These are phyloP conservation scores for Cladorrhinum sp. DNA, from an alignment of 2,329 filamentous ascomycete species.

Conservation along the genomic window DNA sequence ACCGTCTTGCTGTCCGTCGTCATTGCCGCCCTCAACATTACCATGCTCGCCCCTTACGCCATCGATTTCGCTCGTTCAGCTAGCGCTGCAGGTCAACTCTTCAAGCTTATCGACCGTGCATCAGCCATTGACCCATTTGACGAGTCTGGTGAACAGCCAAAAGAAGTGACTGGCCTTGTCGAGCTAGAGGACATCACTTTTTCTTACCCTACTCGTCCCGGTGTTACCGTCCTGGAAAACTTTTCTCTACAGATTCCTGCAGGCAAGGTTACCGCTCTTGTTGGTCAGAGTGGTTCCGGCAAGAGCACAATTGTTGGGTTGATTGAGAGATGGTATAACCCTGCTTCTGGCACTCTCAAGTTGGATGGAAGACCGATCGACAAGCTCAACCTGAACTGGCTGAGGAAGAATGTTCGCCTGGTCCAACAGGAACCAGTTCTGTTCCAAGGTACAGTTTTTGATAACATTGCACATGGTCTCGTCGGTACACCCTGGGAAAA, in stretches of 20 bases:
- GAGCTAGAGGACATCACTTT: slow-evolving; percentile 45
- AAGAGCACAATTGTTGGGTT: slow-evolving; percentile 44
- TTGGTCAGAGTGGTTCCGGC: slow-evolving; percentile 53
- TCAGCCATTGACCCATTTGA: slow-evolving; percentile 42
- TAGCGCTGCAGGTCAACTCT: slow-evolving; percentile 46
- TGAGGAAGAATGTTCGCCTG: slow-evolving; percentile 32
- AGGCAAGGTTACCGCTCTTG: slow-evolving; percentile 49
- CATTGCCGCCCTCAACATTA: slow-evolving; percentile 44
- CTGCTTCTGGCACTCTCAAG: slow-evolving; percentile 27
- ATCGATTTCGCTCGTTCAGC: slow-evolving; percentile 46
- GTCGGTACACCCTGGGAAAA: slow-evolving; percentile 33
- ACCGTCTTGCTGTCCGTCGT: slow-evolving; percentile 49
- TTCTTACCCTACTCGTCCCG: slow-evolving; percentile 51
- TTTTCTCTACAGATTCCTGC: slow-evolving; percentile 39
- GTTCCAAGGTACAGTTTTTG: slow-evolving; percentile 43
- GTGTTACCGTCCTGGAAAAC: slow-evolving; percentile 38
- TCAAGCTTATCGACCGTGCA: slow-evolving; percentile 44
- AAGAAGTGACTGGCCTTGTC: slow-evolving; percentile 40
- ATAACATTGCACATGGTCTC: slow-evolving; percentile 51
- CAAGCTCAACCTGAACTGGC: slow-evolving; percentile 31
- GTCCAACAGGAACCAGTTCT: slow-evolving; percentile 39
- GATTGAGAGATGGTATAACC: slow-evolving; percentile 53
- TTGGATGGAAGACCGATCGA: slow-evolving; percentile 30
- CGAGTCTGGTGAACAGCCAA: slow-evolving; percentile 34
- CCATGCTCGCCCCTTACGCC: slow-evolving; percentile 46